A percentile compares a stretch with the other conserved stretches of the same genome.
Evolutionary conservation across 2,329 filamentous ascomycete genomes (phyloP).

Genomic region (Venturia oleaginea): DNA sequence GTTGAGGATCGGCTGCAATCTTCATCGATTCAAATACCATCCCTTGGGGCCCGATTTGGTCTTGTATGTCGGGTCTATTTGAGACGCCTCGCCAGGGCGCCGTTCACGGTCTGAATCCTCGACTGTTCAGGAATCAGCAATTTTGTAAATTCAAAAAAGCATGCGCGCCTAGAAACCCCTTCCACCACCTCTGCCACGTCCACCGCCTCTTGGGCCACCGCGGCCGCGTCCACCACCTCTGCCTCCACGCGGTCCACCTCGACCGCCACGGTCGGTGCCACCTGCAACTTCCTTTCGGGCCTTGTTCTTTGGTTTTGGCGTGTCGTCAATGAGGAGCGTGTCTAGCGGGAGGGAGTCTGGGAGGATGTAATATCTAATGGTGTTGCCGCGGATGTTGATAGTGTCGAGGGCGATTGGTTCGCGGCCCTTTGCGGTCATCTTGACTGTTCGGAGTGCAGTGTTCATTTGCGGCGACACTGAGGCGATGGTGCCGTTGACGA

Average conservation of each 20-base stretch:
- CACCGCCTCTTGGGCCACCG: conserved; percentile 28
- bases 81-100: too few relatives aligned
- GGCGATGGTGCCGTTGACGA: conserved; percentile 92
- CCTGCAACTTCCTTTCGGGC: conserved; percentile 73
- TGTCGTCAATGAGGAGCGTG: conserved; percentile 90
- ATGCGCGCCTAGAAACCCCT: conserved; percentile 12
- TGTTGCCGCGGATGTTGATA: conserved; percentile 94
- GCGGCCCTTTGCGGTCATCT: conserved; percentile 87
- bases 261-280: conserved; percentile 33
- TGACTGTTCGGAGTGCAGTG: conserved; percentile 87
- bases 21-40: too few relatives aligned
- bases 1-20: too few relatives aligned
- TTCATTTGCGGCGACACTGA: conserved; percentile 99
- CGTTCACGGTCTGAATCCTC: background rate
- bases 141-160: background rate
- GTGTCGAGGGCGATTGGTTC: conserved; percentile 83
- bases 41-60: too few relatives aligned
- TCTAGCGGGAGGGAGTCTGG: conserved; percentile 92
- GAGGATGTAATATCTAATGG: conserved; percentile 92
- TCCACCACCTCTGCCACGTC: conserved; percentile 24
- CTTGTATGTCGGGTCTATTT: too few relatives aligned
- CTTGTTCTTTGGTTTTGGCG: conserved; percentile 99
- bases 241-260: conserved; percentile 45
- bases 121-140: background rate
- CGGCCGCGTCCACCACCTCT: conserved; percentile 35